Evolutionary conservation across 2,329 filamentous ascomycete genomes (phyloP).

Genomic region (Penicillium sp.): DNA sequence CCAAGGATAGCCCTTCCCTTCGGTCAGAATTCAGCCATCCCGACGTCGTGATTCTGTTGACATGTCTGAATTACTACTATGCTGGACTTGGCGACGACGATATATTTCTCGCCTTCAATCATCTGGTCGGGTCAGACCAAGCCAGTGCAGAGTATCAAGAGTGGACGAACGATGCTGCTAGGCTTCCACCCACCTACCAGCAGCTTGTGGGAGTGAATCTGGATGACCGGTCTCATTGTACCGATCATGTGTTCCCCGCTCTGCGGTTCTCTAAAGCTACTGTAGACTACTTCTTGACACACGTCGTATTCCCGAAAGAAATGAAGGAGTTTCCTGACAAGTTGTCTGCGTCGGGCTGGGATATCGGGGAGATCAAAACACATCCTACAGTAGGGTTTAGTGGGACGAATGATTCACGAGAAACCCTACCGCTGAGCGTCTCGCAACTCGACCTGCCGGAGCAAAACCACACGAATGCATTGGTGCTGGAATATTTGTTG

Average conservation of each 20-base stretch:
- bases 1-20: constrained; percentile 57
- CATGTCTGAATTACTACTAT: constrained; percentile 57
- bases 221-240: constrained; percentile 52
- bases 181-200: constrained; percentile 39
- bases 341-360: constrained; percentile 66
- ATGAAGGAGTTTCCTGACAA: constrained; percentile 63
- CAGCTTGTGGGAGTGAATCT: constrained; percentile 57
- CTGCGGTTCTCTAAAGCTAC: constrained; percentile 52
- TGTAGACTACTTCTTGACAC: constrained; percentile 63
- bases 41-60: constrained; percentile 57
- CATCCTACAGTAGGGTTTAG: constrained; percentile 64
- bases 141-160: constrained; percentile 48
- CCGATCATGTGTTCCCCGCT: constrained; percentile 50
- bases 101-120: constrained; percentile 48
- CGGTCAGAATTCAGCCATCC: constrained; percentile 63
- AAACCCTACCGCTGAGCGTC: constrained; percentile 58
- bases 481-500: constrained; percentile 61
- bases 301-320: constrained; percentile 60
- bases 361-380: constrained; percentile 49
- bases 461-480: constrained; percentile 65
- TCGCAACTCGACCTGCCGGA: constrained; percentile 54
- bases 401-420: constrained; percentile 61
- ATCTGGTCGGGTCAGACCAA: constrained; percentile 54
- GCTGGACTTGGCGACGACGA: constrained; percentile 54
- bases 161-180: constrained; percentile 32